Base-by-base conservation (phyloP, 768 basidiomycete species). In the Lentinula guzmanii region DNA sequence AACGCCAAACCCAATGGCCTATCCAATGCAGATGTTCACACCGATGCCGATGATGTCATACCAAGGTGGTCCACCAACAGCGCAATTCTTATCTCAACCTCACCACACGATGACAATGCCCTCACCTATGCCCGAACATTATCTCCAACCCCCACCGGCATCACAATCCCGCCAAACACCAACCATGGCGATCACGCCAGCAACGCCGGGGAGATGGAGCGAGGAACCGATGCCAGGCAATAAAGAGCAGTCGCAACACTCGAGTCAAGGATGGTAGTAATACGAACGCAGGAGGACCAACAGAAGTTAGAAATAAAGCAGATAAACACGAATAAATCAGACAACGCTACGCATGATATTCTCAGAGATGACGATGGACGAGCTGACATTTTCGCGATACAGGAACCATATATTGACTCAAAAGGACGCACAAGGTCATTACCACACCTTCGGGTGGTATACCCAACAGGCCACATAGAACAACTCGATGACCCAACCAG, bases 141-240 rank as follows among this genome's bases (percentile, higher is more conserved):
- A 21, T 46, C 6, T 16, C 5, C 45, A 46, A 21, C 21, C 15
- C 16, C 35, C 39, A 18, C 39, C 33, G 5, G 5, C 41, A 21
- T 64, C 2, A 51, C 64, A 74, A 51, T 46, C 37, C 24, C 8
- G 28, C 21, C n/a, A 10, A 9, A 42, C 11, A 28, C 48, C 48
- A 50, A 9, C 3, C 48, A 15, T 24, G 18, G 48, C 15, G 16
- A 13, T 42, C 10, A 42, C 15, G 42, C 42, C 42, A 28, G 10
- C 48, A 50, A 50, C 48, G 13, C 48, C 48, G 48, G 48, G 8
- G 21, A 10, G 48, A 7, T 42, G 42, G 42, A 16, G 42, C 5
- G 42, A 42, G 5, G 42, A 42, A 11, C 42, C 42, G 1, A 42
- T 42, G 35, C 35, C 35, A 42, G 3, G 42, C 11, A 42, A 42